Conservation (phyloP, 139 green algal species). For the Chlorella vulgaris region DNA sequence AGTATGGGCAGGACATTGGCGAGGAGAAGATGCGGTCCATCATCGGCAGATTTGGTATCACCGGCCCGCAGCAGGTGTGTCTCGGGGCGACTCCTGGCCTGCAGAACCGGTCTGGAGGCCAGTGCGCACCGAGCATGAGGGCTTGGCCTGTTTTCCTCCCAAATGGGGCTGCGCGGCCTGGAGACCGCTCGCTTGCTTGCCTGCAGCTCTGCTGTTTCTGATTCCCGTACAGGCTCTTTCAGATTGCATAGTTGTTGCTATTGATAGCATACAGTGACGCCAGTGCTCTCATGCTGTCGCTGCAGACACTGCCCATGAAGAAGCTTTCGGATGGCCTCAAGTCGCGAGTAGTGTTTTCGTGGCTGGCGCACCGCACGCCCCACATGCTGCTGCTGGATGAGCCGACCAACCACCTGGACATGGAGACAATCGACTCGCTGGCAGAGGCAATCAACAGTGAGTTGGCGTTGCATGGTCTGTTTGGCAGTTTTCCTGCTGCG, state of each 20-base stretch:
- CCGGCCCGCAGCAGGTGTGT: conserved; percentile 71
- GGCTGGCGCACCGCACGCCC: conserved; percentile 80
- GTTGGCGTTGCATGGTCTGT: background rate
- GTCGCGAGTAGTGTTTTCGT: conserved; percentile 90
- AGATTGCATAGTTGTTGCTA: no score
- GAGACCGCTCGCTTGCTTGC: no score
- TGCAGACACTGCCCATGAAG: conserved; percentile 78
- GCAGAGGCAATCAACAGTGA: conserved; percentile 86
- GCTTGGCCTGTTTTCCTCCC: no score
- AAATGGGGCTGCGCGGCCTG: no score
- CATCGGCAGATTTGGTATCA: conserved; percentile 82
- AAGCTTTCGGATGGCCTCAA: conserved; percentile 93
- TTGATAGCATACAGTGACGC: no score
- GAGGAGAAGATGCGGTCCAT: conserved; percentile 76
- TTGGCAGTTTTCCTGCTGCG: background rate
- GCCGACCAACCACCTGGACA: conserved; percentile 93
- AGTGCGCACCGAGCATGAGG: no score
- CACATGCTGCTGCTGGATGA: conserved; percentile 95
- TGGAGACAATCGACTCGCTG: conserved; percentile 96
- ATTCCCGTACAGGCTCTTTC: no score
- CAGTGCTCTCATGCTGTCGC: background rate
- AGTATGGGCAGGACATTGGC: conserved; percentile 47
- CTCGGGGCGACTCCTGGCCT: conserved; percentile 56
- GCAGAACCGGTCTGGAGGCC: no score
- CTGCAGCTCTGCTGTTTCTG: background rate